A percentile compares a stretch with the other conserved stretches of the same genome.
These are phyloP conservation scores for Heliosperma pusillum DNA, from an alignment of 148 eudicot genomes.

Conservation along the genomic window DNA sequence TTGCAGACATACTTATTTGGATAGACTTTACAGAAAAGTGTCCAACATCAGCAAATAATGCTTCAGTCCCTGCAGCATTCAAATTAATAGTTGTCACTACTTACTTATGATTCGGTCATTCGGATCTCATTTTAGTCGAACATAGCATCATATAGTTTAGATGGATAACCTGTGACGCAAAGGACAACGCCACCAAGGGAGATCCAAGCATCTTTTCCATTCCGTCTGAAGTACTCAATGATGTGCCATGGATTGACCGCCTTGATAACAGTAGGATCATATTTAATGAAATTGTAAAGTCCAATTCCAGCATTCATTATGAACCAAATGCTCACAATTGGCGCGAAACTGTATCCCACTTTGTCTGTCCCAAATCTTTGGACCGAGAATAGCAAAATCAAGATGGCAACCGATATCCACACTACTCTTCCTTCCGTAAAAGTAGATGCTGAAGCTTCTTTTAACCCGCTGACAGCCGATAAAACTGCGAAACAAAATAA, in stretches of 20 bases:
- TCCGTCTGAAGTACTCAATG: conserved; percentile 32
- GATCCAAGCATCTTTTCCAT: conserved; percentile 37
- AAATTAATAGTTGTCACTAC: not conserved
- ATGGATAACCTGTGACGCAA: conserved; percentile 36
- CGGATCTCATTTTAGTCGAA: too few species aligned
- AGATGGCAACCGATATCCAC: conserved; percentile 35
- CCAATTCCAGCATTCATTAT: conserved; percentile 31
- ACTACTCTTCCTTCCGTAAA: conserved; percentile 42
- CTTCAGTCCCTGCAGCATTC: conserved; percentile 35
- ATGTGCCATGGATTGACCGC: conserved; percentile 44
- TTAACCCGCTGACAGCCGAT: conserved; percentile 41
- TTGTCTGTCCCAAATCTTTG: conserved; percentile 49
- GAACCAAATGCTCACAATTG: conserved; percentile 47
- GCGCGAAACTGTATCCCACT: conserved; percentile 50
- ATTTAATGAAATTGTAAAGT: conserved; percentile 34
- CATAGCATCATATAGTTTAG: too few species aligned
- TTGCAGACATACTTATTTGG: conserved; percentile 36
- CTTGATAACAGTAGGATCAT: conserved; percentile 36
- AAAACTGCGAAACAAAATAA: too few species aligned
- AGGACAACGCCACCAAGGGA: conserved; percentile 44
- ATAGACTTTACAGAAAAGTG: conserved; percentile 44
- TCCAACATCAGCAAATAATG: conserved; percentile 43
- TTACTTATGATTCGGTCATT: too few species aligned
- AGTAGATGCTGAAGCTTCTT: conserved; percentile 26
- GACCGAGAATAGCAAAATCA: too few species aligned